These are phyloP conservation scores for Phycomyces nitens DNA, from an alignment of 192 early-diverging fungal species.

Conservation along the genomic window DNA sequence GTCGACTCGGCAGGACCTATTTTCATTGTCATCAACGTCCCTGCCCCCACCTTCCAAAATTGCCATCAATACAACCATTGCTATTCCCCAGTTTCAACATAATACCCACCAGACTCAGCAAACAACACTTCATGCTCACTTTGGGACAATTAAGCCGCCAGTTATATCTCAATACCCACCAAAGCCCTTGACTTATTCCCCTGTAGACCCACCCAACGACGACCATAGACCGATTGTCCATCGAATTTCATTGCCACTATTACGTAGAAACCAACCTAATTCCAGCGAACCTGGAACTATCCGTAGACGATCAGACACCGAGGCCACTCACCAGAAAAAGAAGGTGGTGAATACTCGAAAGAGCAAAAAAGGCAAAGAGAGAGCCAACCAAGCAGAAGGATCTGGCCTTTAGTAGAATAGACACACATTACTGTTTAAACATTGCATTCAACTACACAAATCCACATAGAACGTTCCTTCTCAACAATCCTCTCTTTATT, in stretches of 20 bases:
- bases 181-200: constrained; percentile 25
- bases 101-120: neutral
- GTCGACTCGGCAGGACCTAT: neutral
- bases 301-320: neutral
- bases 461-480: neutral
- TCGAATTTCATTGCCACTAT: constrained; percentile 15
- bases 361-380: neutral
- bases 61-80: constrained; percentile 12
- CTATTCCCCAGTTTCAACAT: constrained; percentile 5
- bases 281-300: neutral
- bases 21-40: constrained; percentile 6
- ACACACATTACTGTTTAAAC: neutral
- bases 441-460: neutral
- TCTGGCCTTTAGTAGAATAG: neutral
- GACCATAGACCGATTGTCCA: constrained; percentile 8
- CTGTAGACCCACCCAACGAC: constrained; percentile 13
- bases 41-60: constrained; percentile 8
- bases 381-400: neutral
- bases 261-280: neutral
- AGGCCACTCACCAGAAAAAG: neutral
- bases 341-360: neutral
- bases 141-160: constrained; percentile 11
- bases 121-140: neutral
- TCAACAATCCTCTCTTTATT: neutral
- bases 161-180: constrained; percentile 27